A percentile compares a stretch with the other conserved stretches of the same genome.
Conservation (phyloP, 2,329 filamentous ascomycete genomes). For the Ilyonectria destructans region DNA sequence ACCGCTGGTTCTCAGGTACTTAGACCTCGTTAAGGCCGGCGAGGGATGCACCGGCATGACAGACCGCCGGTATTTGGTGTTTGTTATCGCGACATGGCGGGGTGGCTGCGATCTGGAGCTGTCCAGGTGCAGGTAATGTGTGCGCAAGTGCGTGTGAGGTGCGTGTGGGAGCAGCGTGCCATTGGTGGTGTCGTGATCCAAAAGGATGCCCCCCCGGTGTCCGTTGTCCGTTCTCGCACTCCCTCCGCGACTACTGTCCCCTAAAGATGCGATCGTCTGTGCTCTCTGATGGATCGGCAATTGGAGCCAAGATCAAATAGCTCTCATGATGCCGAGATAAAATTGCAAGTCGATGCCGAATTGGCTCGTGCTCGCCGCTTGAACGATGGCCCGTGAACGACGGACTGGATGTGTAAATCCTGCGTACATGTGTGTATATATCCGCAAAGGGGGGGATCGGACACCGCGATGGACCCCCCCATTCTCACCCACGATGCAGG, state of each 20-base stretch:
- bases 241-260: background rate
- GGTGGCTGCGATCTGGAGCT: conserved; percentile 29
- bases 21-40: background rate
- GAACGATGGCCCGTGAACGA: conserved; percentile 9
- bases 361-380: conserved; percentile 26
- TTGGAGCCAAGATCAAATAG: conserved; percentile 10
- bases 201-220: background rate
- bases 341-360: conserved; percentile 15
- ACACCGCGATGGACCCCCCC: conserved; percentile 7
- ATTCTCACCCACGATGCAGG: conserved; percentile 28
- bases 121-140: conserved; percentile 22
- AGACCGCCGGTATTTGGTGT: conserved; percentile 24
- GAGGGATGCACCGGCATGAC: conserved; percentile 13
- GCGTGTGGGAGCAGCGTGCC: conserved; percentile 10
- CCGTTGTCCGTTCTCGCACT: background rate
- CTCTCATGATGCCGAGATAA: conserved; percentile 5
- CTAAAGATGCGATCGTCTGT: conserved; percentile 20
- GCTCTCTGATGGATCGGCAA: conserved; percentile 24
- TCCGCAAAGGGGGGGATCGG: background rate
- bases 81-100: conserved; percentile 30
- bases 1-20: conserved; percentile 10
- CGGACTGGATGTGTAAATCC: background rate
- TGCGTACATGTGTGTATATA: background rate
- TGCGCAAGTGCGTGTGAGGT: conserved; percentile 16
- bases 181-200: conserved; percentile 11